A percentile compares a stretch with the other conserved stretches of the same genome.
Evolutionary conservation across 306 rosid species (phyloP).

Genomic region (Medicago truncatula): MtrunA17r5.0-ANR NC_053048.1:49122501-49123000

Average conservation of each 20-base stretch:
- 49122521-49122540: conserved; percentile 30
- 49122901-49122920: conserved; percentile 32
- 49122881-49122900: conserved; percentile 27
- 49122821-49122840: conserved; percentile 30
- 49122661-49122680: conserved; percentile 99
- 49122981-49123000: conserved; percentile 30
- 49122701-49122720: conserved; percentile 89
- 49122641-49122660: conserved; percentile 97
- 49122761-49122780: conserved; percentile 14
- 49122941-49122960: conserved; percentile 31
- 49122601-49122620: conserved; percentile 99
- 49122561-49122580: conserved; percentile 52
- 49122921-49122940: conserved; percentile 35
- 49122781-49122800: conserved; percentile 22
- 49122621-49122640: conserved; percentile 96
- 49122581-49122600: conserved; percentile 99
- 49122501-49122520: conserved; percentile 37
- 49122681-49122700: conserved; percentile 77
- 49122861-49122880: conserved; percentile 11
- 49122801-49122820: conserved; percentile 22
- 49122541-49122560: conserved; percentile 29
- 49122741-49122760: conserved; percentile 34
- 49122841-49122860: conserved; percentile 17
- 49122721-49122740: conserved; percentile 89
- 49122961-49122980: conserved; percentile 28